These are phyloP conservation scores for Kodamaea sp. DNA, from an alignment of 1,139 yeast species.

Conservation along the genomic window DNA sequence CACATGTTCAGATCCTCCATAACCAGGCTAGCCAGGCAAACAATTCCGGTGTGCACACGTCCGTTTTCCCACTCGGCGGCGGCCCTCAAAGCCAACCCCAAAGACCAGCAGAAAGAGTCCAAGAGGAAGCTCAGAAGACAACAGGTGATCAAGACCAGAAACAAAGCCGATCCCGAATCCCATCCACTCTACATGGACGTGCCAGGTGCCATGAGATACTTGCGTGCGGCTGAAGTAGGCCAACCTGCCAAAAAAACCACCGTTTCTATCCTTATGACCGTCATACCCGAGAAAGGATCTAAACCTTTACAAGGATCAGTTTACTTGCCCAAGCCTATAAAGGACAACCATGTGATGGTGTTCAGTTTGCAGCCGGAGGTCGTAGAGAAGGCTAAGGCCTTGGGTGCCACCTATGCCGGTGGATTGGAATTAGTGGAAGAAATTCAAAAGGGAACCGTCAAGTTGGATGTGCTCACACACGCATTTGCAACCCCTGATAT, in stretches of 20 bases:
- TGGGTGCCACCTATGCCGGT: constrained; percentile 67
- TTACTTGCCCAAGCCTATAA: constrained; percentile 73
- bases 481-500: constrained; percentile 88
- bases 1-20: constrained; percentile 1
- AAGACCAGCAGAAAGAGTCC: constrained; percentile 17
- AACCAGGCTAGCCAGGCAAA: constrained; percentile 6
- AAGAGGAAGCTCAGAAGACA: constrained; percentile 31
- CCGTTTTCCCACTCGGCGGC: constrained; percentile 10
- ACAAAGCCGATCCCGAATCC: constrained; percentile 48
- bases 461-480: constrained; percentile 64
- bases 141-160: constrained; percentile 35
- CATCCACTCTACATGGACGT: constrained; percentile 73
- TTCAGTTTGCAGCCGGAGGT: constrained; percentile 61
- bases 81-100: constrained; percentile 10
- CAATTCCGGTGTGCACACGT: constrained; percentile 7
- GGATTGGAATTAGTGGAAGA: constrained; percentile 69
- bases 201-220: constrained; percentile 69
- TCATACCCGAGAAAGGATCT: constrained; percentile 80
- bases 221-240: constrained; percentile 91
- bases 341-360: constrained; percentile 63
- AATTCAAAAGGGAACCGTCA: constrained; percentile 55
- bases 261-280: constrained; percentile 61
- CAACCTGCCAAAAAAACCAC: constrained; percentile 69
- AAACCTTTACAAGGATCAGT: constrained; percentile 75
- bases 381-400: constrained; percentile 52